Base-by-base conservation (phyloP, 441 rosid genomes). In the Capsella rubella region DNA sequence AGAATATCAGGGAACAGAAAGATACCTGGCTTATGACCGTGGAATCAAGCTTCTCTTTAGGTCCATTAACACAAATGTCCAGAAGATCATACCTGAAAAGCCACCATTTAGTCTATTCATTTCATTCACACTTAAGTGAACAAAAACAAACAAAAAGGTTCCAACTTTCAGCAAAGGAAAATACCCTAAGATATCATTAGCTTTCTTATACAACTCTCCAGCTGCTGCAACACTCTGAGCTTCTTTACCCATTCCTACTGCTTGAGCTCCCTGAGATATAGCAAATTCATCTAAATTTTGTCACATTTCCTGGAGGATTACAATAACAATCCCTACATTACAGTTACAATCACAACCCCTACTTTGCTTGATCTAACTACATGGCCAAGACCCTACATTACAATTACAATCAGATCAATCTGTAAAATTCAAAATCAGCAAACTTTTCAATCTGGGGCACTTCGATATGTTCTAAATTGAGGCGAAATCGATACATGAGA, bases 1-100 rank as follows among this genome's bases (percentile, higher is more conserved):
- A n/a, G 5, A 42, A 6, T 13, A 49, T 64, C 34, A 32, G 12
- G 60, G 43, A 71, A 40, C 1, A 28, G 43, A 74, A 51, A 49
- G 56, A 46, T 74, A 91, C 99, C 97, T 93, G 99, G 87, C 98
- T 90, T 72, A 96, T 84, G 67, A 96, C 90, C 2, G 99, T 96
- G 5, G 98, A 90, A 84, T 91, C 95, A 39, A 96, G 87, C 84
- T 91, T 96, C 78, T 96, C 97, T 81, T 90, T 96, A 8, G 98
- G 99, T 57, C 99, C 99, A 79, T 69, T 87, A 77, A 78, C 72
- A 79, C 98, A 93, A 80, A 96, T 73, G 39, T 96, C 91, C 11
- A 96, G 84, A 79, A 96, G 92, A 86, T 96, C 97, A 83, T 82
- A 96, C 72, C 99, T 96, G 29, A 51, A 51, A 78, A 1, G 56